Percentiles rank a stretch among this genome's conserved stretches.
Evolutionary conservation across 2,329 filamentous ascomycete species (phyloP).

Genomic region (Neopestalotiopsis sp.): DNA sequence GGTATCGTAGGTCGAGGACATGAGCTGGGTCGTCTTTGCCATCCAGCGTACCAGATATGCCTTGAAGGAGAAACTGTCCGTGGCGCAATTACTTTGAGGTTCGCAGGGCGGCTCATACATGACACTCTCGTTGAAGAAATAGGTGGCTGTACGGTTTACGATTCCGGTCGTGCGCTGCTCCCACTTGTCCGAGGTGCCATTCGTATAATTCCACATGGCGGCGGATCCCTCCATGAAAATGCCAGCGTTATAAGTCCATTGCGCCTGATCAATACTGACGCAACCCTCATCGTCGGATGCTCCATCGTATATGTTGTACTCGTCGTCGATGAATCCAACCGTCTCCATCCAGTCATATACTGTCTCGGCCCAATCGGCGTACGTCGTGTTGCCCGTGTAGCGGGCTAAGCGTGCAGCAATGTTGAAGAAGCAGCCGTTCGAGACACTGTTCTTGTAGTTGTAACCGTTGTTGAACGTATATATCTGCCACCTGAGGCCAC

Average conservation of each 20-base stretch:
- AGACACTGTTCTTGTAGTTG: conserved; percentile 45
- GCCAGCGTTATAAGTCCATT: conserved; percentile 56
- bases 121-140: conserved; percentile 55
- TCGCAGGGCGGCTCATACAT: conserved; percentile 63
- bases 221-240: conserved; percentile 49
- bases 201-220: conserved; percentile 42
- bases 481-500: conserved; percentile 72
- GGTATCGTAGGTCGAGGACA: conserved; percentile 39
- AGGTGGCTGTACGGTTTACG: conserved; percentile 44
- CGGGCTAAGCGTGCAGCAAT: conserved; percentile 63
- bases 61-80: conserved; percentile 62
- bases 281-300: conserved; percentile 45
- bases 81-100: conserved; percentile 47
- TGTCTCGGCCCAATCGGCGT: conserved; percentile 64
- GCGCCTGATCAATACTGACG: conserved; percentile 48
- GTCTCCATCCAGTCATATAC: conserved; percentile 60
- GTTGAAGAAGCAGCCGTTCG: conserved; percentile 56
- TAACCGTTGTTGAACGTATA: conserved; percentile 64
- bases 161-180: conserved; percentile 54
- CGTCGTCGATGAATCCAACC: conserved; percentile 52
- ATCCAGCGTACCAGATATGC: conserved; percentile 58
- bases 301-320: conserved; percentile 55
- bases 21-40: conserved; percentile 41
- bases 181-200: conserved; percentile 49
- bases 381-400: conserved; percentile 69